Evolutionary conservation across 371 early-diverging fungal genomes (phyloP), one percentile per base, ranked within the genome.

Genomic region (Mucor plumbeus): DNA sequence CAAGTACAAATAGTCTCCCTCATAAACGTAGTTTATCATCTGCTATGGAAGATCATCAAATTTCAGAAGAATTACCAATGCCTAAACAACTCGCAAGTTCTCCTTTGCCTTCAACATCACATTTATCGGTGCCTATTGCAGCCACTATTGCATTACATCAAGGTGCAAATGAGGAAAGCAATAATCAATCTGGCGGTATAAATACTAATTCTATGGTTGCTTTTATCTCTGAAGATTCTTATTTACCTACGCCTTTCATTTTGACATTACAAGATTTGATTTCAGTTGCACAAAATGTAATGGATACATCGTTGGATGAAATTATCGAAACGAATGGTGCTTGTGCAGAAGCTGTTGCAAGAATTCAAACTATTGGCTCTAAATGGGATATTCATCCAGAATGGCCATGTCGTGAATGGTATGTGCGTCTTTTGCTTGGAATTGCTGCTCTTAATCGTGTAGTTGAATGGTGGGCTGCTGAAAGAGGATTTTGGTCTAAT

Each of bases 401-500:
- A 31, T 88, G 89, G 86, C 88, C 88, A 1, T 87, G 88, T 61
- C 73, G 85, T 8, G 82, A 81, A 19, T 83, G 79, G 80, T 87
- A 86, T 66, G 85, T 87, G 3, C 80, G 84, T 31, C 68, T 86
- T 0, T 70, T 88, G 5, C 61, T 88, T 21, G 80, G 85, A 15
- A 84, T 86, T 36, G 88, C 87, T 10, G 89, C 86, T 2, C 70
- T 87, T 15, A 87, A 85, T 14, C 83, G 88, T 58, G 87, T 87
- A 0, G 79, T 88, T 7, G 85, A 86, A 64, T 88, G 87, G 87
- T 87, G 87, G 86, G 86, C 85, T 53, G 88, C 81, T 0, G 87
- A 86, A 57, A 74, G 84, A 13, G 79, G 74, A 0, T 81, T 84
- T 36, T 84, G 84, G 84, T 54, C 78, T 9, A 48, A 69, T 5